A percentile compares a stretch with the other conserved stretches of the same genome.
Conservation (phyloP, 192 early-diverging fungal genomes). For the Coemansia interrupta region DNA sequence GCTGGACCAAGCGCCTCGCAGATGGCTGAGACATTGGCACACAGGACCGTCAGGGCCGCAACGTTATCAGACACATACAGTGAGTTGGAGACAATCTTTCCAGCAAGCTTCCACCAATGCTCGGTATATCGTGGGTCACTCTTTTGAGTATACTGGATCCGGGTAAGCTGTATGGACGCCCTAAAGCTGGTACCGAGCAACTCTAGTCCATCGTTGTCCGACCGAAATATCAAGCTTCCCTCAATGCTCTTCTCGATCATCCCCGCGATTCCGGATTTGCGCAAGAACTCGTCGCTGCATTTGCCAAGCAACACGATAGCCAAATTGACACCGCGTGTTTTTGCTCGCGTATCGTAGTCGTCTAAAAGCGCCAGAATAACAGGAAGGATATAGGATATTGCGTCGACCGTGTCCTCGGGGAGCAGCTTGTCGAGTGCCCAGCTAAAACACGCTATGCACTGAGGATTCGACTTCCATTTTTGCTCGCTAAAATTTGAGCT, state of each 20-base stretch:
- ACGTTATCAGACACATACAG: slow-evolving; percentile 35
- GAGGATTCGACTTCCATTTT: slow-evolving; percentile 22
- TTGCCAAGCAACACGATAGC: slow-evolving; percentile 11
- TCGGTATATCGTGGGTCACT: slow-evolving; percentile 10
- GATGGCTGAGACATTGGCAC: slow-evolving; percentile 11
- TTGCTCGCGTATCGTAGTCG: slow-evolving; percentile 25
- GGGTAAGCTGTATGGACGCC: slow-evolving; percentile 4
- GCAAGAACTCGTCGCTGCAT: slow-evolving; percentile 17
- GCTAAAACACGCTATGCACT: slow-evolving; percentile 29
- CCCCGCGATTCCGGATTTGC: slow-evolving; percentile 32
- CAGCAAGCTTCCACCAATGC: slow-evolving; percentile 29
- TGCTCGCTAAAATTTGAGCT: neutral
- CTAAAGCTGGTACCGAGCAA: slow-evolving; percentile 21
- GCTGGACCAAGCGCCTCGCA: slow-evolving; percentile 26
- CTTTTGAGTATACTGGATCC: slow-evolving; percentile 4
- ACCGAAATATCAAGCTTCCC: slow-evolving; percentile 19
- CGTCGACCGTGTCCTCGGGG: slow-evolving; percentile 4
- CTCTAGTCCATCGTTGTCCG: slow-evolving; percentile 16
- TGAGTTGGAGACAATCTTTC: slow-evolving; percentile 23
- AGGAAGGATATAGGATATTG: slow-evolving; percentile 29
- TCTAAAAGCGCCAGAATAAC: slow-evolving; percentile 34
- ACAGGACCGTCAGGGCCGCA: slow-evolving; percentile 12
- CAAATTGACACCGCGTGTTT: slow-evolving; percentile 24
- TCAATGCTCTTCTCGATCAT: slow-evolving; percentile 23
- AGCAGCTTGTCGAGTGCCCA: slow-evolving; percentile 24